Base-by-base conservation (phyloP, 164 flowering plant genomes). In the Platanus orientalis region DNA sequence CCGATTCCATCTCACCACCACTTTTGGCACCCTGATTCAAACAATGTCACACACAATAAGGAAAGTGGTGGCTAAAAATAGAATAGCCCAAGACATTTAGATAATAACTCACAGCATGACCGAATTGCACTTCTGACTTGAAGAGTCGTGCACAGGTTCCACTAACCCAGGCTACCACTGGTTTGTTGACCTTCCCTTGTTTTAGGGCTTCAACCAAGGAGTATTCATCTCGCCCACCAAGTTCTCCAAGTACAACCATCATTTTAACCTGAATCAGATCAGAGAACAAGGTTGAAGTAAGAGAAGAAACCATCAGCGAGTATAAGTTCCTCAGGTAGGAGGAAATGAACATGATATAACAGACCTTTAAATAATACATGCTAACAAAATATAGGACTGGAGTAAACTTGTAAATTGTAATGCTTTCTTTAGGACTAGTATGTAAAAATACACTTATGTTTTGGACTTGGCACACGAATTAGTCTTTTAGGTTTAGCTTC, bases 121-220 rank as follows among this genome's bases (percentile, higher is more conserved):
- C 99, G 75, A 95, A 92, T 68, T 95, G 99, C 44, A 95, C 99
- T 87, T 95, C 99, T 52, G 97, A 95, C 67, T 95, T 92, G 81
- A 94, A 94, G 60, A 94, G 96, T 20, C 83, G 75, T 42, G 99
- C 99, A 78, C 99, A 94, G 28, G 99, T 94, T 71, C 99, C 99
- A 65, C 99, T 94, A 71, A 95, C 97, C 99, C 97, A 95, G 47
- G 97, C 97, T 75, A 92, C 97, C 36, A 95, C 99, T 53, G 97
- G 99, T 71, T 95, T 95, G 55, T 76, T 80, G 54, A 95, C 80
- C 74, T 88, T 95, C 26, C 99, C 97, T 58, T 85, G 90, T 74
- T 92, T 92, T 60, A 95, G 74, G 63, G 99, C 99, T 79, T 95
- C 99, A 64, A 95, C 94, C 26, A 95, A 79, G 65, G 99, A 95